phyloP scores from a whole-genome alignment of 2,329 filamentous ascomycete species.

The Dendrostoma leiphaemia region DNA sequence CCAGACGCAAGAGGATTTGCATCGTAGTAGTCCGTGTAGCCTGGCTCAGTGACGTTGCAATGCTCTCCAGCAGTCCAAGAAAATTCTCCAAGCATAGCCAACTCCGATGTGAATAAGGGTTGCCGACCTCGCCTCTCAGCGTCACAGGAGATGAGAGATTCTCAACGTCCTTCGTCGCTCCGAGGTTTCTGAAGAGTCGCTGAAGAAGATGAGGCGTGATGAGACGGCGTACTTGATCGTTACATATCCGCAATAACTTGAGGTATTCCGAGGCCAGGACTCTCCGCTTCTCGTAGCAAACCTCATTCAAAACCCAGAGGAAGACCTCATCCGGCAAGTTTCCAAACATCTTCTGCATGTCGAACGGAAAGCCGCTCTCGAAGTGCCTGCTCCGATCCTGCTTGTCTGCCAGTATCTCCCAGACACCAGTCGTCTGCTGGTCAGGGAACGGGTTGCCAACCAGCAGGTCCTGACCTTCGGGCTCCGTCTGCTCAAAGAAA shows the following conservation, averaged over 20 bases:
- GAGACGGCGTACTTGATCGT: conserved; percentile 41
- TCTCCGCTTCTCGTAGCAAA: conserved; percentile 53
- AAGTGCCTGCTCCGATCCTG: conserved; percentile 57
- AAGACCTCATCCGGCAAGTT: conserved; percentile 63
- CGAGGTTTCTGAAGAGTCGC: conserved; percentile 56
- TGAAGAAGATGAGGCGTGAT: conserved; percentile 45
- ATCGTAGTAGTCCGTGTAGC: conserved; percentile 37
- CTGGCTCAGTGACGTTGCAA: conserved; percentile 35
- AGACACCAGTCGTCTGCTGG: conserved; percentile 36
- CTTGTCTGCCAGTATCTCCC: conserved; percentile 48
- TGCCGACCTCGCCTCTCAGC: conserved; percentile 20
- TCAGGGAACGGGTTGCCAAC: conserved; percentile 35
- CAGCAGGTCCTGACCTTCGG: conserved; percentile 21
- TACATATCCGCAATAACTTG: conserved; percentile 47
- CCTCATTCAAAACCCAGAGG: conserved; percentile 62
- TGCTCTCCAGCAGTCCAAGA: conserved; percentile 38
- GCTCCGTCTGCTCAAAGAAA: conserved; percentile 45
- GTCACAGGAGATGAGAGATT: conserved; percentile 22
- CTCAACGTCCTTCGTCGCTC: conserved; percentile 49
- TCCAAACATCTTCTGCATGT: conserved; percentile 43
- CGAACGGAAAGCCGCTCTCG: conserved; percentile 59
- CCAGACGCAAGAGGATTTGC: conserved; percentile 51
- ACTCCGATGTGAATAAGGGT: conserved; percentile 32
- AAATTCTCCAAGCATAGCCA: conserved; percentile 46
- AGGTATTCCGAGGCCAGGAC: conserved; percentile 61